Percentiles rank a stretch among this genome's conserved stretches.
These are phyloP conservation scores for Hamamelis virginiana DNA, from an alignment of 164 flowering plant species.

Conservation along the genomic window DNA sequence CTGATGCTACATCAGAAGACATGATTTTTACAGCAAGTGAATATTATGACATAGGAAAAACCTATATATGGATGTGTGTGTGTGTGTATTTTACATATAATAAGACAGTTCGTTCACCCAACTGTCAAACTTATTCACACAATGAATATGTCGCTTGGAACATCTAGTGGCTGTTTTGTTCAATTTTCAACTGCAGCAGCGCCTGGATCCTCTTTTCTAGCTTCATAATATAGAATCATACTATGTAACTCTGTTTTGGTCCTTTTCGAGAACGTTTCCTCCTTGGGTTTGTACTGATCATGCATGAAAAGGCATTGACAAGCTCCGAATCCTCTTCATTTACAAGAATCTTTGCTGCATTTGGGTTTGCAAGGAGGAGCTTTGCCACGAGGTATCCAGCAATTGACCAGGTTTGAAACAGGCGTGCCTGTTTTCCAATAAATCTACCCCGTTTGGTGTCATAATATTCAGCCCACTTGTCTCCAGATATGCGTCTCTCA, in stretches of 20 bases:
- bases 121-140: no score
- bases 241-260: constrained; percentile 43
- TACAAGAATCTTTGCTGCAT: constrained; percentile 55
- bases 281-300: constrained; percentile 64
- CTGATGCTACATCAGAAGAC: no score
- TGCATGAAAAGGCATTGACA: constrained; percentile 58
- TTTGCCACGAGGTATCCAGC: constrained; percentile 86
- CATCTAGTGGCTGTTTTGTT: no score
- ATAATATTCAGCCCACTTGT: constrained; percentile 93
- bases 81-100: no score
- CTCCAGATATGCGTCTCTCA: constrained; percentile 63
- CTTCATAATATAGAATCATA: constrained; percentile 29
- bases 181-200: background rate
- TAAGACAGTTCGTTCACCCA: no score
- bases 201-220: background rate
- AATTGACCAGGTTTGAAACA: constrained; percentile 88
- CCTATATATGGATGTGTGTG: no score
- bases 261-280: constrained; percentile 62
- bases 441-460: constrained; percentile 75
- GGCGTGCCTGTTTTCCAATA: constrained; percentile 79
- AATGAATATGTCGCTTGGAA: no score
- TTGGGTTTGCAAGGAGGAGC: constrained; percentile 66
- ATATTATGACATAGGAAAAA: no score
- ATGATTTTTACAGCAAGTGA: no score
- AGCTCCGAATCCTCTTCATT: constrained; percentile 76